Base-by-base conservation (phyloP, 441 rosid species). In the Rhodomyrtus psidioides region DNA sequence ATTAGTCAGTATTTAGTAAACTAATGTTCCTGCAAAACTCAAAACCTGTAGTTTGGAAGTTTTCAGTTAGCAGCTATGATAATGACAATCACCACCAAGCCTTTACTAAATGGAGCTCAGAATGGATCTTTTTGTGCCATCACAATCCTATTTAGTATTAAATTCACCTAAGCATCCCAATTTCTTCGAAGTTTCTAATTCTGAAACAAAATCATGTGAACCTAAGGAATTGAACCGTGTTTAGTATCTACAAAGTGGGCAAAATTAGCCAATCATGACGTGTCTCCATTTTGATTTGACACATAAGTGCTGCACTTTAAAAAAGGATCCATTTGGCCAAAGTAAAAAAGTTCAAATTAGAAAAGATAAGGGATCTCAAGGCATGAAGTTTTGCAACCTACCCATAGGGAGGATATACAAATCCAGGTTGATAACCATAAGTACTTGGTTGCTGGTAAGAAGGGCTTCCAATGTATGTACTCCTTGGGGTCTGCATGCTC, bases 371-470 rank as follows among this genome's bases (percentile, higher is more conserved):
- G 14, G 46, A 59, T 51, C 49, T 58, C 9, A 58, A 53, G 28
- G 58, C 83, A 53, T 76, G 23, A 74, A 30, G 46, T 74, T 23
- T 56, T 17, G 59, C 81, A 34, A 81, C 90, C 49, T 70, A 89
- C 89, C 87, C 86, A 54, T 79, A 87, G 44, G 84, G 87, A 75
- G 87, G 87, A 85, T 89, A 85, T 23, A 89, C 44, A 53, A 57
- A 55, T 30, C 89, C 87, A 9, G 86, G 76, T 34, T 83, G 87
- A 65, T 87, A 87, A 81, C 86, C 70, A 46, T 83, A 87, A 79
- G 90, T 85, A 30, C 83, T 30, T 1, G 83, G 84, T 58, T 85
- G 87, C 53, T 85, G 85, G 74, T 87, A 75, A 49, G 44, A 44
- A 21, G 87, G 65, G 57, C 65, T 85, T 62, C 75, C 85, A 28